Evolutionary conservation across 2,329 filamentous ascomycete species (phyloP), one percentile per base, ranked within the genome.

Genomic region (Nakataea oryzae): DNA sequence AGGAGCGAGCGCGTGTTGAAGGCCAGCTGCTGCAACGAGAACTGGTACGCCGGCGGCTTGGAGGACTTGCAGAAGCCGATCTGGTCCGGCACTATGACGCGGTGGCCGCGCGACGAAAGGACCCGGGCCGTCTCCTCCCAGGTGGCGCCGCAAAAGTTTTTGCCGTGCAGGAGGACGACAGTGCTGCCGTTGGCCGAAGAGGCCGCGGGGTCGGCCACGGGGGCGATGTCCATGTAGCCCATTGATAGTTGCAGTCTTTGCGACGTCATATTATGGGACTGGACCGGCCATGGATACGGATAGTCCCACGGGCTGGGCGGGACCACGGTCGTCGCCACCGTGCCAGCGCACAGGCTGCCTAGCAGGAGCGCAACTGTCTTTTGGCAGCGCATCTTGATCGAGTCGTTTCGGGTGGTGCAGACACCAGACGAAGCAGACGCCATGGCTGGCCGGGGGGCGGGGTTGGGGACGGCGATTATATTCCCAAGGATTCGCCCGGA

Each of bases 31-130:
- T 78, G 74, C 9, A 83, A 72, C 29, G 75, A 80, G 71, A 81
- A 83, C 67, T 83, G 80, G 68, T 83, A 84, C 14, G 67, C 66
- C 1, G 68, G 67, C 0, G 80, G 78, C 69, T 84, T 84, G 29
- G 77, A 75, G 11, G 80, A 83, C 69, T 83, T 83, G 76, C 81
- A 84, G 71, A 82, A 84, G 63, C 81, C 81, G 58, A 84, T 71
- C 65, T 84, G 80, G 65, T 84, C 81, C 0, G 80, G 79, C 2
- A 80, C 71, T 60, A 84, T 76, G 60, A 83, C 78, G 54, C 81
- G 78, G 65, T 81, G 83, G 55, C 80, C 81, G 30, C 67, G 69
- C 2, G 66, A 64, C 3, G 73, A 67, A 61, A 84, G 75, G 13
- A 71, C 68, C 13, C 69, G 65, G n/a, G 79, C 77, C 17, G 80